Conservation (phyloP, 129 eudicot genomes). For the Heracleum sosnowskyi region DNA sequence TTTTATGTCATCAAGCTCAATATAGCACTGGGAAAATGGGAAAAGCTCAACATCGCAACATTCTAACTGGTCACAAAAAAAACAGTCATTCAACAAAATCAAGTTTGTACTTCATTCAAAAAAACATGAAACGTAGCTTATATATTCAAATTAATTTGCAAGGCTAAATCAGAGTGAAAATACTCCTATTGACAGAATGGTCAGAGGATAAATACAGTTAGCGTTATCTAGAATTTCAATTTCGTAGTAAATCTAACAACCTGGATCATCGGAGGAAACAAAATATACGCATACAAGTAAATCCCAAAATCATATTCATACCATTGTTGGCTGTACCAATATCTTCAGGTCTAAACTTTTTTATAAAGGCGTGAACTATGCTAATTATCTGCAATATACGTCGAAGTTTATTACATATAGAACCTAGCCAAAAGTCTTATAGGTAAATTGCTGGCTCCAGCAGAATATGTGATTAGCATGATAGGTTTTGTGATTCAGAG, state of each 20-base stretch:
- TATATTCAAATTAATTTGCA: background rate
- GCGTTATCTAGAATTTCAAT: background rate
- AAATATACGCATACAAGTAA: background rate
- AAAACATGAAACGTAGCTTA: background rate
- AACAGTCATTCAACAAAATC: background rate
- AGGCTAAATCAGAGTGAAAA: background rate
- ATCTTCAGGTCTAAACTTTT: background rate
- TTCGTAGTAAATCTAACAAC: background rate
- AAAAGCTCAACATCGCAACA: background rate
- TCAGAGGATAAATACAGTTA: background rate
- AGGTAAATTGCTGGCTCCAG: background rate
- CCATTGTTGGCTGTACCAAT: background rate
- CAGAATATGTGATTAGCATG: background rate
- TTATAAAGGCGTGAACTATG: background rate
- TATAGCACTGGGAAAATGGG: no score
- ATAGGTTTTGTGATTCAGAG: background rate
- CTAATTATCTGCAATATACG: background rate
- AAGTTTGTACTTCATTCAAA: background rate
- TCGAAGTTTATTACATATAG: background rate
- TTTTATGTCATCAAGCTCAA: background rate
- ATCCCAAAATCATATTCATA: background rate
- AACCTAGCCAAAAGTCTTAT: background rate
- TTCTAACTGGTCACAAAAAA: background rate
- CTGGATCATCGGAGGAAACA: background rate
- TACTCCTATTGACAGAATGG: background rate